Percentiles rank a stretch among this genome's conserved stretches.
These are phyloP conservation scores for Cladobotryum protrusum DNA, from an alignment of 2,329 filamentous ascomycete genomes.

Conservation along the genomic window DNA sequence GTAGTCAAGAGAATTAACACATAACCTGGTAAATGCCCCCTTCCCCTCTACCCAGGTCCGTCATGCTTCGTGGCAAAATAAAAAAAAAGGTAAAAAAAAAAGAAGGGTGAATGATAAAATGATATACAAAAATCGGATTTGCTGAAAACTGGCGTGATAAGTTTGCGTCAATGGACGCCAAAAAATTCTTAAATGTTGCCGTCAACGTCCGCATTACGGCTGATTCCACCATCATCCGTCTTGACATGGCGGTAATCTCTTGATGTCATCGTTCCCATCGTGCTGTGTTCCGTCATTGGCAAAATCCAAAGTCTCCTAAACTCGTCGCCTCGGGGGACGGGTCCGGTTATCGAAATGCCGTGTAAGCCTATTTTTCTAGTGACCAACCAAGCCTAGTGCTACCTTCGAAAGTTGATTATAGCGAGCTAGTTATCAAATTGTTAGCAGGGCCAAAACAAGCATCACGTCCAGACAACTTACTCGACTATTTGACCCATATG, in stretches of 20 bases:
- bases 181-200: not conserved
- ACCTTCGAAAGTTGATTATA: conserved; percentile 45
- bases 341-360: no score
- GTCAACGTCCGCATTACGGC: not conserved
- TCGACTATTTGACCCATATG: conserved; percentile 56
- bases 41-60: conserved; percentile 6
- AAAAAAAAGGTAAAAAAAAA: conserved; percentile 4
- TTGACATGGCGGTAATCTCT: no score
- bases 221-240: no score
- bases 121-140: conserved; percentile 7
- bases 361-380: no score
- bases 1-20: conserved; percentile 12
- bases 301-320: no score
- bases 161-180: not conserved
- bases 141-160: no score
- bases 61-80: conserved; percentile 9
- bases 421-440: conserved; percentile 33
- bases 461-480: conserved; percentile 37
- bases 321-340: no score
- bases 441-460: not conserved
- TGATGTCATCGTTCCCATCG: no score
- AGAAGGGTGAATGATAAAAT: conserved; percentile 7
- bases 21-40: not conserved
- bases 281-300: not conserved
- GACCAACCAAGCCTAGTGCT: not conserved